These are phyloP conservation scores for Acanthamoeba lenticulata DNA, from an alignment of 208 protist genomes.

Conservation along the genomic window DNA sequence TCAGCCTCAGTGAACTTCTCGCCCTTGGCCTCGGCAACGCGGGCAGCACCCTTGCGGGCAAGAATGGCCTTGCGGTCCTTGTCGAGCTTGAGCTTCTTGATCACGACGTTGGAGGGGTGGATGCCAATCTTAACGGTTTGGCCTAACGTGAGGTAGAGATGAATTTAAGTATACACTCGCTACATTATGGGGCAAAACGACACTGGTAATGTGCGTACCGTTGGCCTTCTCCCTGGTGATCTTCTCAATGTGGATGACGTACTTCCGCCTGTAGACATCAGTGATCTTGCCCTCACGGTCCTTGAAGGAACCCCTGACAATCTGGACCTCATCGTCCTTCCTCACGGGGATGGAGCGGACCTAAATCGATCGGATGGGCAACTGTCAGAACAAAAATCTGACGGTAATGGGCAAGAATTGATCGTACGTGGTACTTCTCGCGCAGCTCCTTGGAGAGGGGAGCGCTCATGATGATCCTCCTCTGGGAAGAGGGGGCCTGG, in stretches of 20 bases:
- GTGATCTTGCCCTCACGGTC: conserved; percentile 97
- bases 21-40: conserved; percentile 84
- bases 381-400: neutral
- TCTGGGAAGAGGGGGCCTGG: conserved; percentile 93
- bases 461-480: conserved; percentile 97
- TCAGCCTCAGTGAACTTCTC: conserved; percentile 87
- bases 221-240: conserved; percentile 96
- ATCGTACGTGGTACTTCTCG: conserved; percentile 96
- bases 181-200: neutral
- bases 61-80: conserved; percentile 97
- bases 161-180: neutral
- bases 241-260: conserved; percentile 99
- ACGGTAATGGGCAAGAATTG: neutral
- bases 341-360: conserved; percentile 97
- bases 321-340: conserved; percentile 99
- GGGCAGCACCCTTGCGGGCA: conserved; percentile 93
- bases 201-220: conserved; percentile 63
- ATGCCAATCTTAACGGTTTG: conserved; percentile 94
- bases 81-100: conserved; percentile 99
- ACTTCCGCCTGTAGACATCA: conserved; percentile 98
- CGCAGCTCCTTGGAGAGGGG: conserved; percentile 98
- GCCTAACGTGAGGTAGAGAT: conserved; percentile 72
- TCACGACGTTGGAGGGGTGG: conserved; percentile 98
- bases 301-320: conserved; percentile 95
- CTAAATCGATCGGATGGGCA: conserved; percentile 70